Conservation (phyloP, 352 stramenopile genomes). For the Phytophthora vignae region DNA sequence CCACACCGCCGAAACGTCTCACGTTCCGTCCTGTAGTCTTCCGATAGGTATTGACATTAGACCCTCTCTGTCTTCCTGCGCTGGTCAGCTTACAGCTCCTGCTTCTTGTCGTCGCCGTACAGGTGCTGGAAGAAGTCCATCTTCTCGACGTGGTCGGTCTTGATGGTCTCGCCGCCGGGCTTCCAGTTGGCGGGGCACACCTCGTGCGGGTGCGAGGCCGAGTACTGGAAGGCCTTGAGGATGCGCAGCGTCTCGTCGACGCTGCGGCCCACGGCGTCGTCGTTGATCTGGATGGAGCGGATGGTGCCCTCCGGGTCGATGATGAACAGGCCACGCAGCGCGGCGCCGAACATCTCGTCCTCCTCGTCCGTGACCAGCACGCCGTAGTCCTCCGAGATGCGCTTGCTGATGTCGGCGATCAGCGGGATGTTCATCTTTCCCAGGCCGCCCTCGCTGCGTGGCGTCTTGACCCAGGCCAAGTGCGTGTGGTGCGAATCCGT, state of each 20-base stretch:
- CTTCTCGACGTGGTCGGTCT: slow-evolving; percentile 84
- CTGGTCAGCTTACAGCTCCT: slow-evolving; percentile 42
- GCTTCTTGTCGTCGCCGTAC: slow-evolving; percentile 75
- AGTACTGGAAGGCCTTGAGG: slow-evolving; percentile 89
- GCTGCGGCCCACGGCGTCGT: slow-evolving; percentile 82
- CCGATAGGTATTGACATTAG: too few species aligned
- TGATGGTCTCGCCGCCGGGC: slow-evolving; percentile 83
- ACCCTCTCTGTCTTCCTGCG: neutral
- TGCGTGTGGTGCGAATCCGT: slow-evolving; percentile 89
- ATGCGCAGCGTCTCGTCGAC: slow-evolving; percentile 87
- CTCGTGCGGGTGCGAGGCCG: slow-evolving; percentile 77
- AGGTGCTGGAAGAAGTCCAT: slow-evolving; percentile 88
- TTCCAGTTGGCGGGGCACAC: slow-evolving; percentile 90
- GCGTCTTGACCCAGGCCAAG: slow-evolving; percentile 84
- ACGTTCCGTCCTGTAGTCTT: neutral
- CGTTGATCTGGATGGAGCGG: slow-evolving; percentile 88
- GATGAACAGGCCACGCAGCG: slow-evolving; percentile 84
- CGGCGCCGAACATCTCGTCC: slow-evolving; percentile 81
- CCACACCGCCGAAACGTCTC: neutral
- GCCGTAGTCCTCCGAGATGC: slow-evolving; percentile 86
- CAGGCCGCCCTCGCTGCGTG: slow-evolving; percentile 76
- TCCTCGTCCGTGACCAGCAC: slow-evolving; percentile 86
- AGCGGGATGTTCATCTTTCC: slow-evolving; percentile 89
- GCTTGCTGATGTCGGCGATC: slow-evolving; percentile 85
- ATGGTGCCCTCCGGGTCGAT: slow-evolving; percentile 87